These are phyloP conservation scores for Tetrahymena thermophila DNA, from an alignment of 73 alveolate genomes.

Conservation along the genomic window DNA sequence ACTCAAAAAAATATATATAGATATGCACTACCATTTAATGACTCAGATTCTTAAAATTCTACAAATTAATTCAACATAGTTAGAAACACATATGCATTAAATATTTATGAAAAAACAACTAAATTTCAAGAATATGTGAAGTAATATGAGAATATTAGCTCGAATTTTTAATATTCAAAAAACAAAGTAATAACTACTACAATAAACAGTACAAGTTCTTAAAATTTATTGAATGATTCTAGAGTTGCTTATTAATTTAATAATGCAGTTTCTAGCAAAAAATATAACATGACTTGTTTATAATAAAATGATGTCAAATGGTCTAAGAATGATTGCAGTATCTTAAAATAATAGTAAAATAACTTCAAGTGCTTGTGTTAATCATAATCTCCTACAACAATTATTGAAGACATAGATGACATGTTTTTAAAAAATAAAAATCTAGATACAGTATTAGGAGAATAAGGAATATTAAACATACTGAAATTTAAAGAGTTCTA, in stretches of 20 bases:
- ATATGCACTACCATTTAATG: neutral
- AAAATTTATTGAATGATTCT: too few species aligned
- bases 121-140: neutral
- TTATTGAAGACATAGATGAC: neutral
- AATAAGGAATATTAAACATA: neutral
- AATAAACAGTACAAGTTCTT: neutral
- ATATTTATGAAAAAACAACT: neutral
- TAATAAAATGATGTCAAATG: neutral
- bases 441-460: neutral
- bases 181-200: neutral
- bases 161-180: neutral
- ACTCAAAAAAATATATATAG: neutral
- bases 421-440: neutral
- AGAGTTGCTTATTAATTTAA: too few species aligned
- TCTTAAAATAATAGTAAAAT: too few species aligned
- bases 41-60: neutral
- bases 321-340: neutral
- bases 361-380: neutral
- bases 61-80: neutral
- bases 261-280: neutral
- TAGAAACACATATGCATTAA: neutral
- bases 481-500: too few species aligned
- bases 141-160: too few species aligned
- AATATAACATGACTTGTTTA: neutral
- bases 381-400: neutral